These are phyloP conservation scores for Zygosaccharomyces pseudorouxii DNA, from an alignment of 805 yeast genomes.

Conservation along the genomic window DNA sequence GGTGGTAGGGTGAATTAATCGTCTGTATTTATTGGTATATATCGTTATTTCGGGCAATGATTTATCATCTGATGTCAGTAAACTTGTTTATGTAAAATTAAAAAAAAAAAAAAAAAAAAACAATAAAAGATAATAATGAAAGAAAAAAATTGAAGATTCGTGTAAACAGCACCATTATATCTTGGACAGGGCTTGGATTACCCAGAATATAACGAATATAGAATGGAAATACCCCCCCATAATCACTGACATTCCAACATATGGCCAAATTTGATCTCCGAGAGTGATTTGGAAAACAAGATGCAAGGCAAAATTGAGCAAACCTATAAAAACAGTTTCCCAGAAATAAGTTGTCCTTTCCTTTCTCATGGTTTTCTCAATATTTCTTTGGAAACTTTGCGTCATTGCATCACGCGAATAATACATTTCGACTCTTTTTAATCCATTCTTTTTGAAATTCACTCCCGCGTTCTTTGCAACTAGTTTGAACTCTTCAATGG, in stretches of 20 bases:
- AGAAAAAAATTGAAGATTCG: not conserved
- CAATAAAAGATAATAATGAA: not conserved
- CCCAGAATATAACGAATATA: conserved; percentile 10
- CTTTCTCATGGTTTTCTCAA: conserved; percentile 29
- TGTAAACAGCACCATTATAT: not conserved
- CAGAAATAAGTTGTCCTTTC: conserved; percentile 28
- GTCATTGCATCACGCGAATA: conserved; percentile 42
- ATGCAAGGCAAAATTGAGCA: conserved; percentile 17
- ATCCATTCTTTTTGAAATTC: conserved; percentile 31
- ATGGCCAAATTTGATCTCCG: conserved; percentile 17
- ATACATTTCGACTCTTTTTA: conserved; percentile 27
- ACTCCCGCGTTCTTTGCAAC: conserved; percentile 16
- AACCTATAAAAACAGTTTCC: conserved; percentile 25
- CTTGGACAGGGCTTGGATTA: not conserved
- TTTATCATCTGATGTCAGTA: not conserved
- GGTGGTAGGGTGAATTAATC: conserved; percentile 16
- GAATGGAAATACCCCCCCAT: conserved; percentile 7
- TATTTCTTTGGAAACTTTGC: conserved; percentile 34
- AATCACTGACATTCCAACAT: conserved; percentile 14
- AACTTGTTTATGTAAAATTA: not conserved
- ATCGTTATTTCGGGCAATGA: not conserved
- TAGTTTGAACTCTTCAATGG: conserved; percentile 39
- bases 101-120: not conserved
- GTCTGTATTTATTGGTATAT: too few relatives aligned
- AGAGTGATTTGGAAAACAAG: conserved; percentile 8